Evolutionary conservation across 1,284 basidiomycete species (phyloP), one percentile per base, ranked within the genome.

Genomic region (Rhodofomes roseus): DNA sequence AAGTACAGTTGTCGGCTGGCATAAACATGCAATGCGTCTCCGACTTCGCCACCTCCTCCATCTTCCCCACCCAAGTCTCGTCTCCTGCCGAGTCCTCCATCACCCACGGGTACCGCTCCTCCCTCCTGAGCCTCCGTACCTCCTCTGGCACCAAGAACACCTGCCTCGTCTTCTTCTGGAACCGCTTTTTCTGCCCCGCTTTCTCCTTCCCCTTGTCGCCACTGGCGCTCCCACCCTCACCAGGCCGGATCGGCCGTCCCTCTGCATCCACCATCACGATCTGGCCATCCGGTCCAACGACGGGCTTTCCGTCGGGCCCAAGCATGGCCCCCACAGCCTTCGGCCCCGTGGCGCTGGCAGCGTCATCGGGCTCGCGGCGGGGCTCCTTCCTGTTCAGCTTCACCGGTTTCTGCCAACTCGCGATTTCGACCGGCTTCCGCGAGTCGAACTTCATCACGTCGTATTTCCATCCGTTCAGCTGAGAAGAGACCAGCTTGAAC

Each of bases 51-150:
- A 84, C 79, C 60, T 93, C 92, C 71, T 93, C 90, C 77, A 95
- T 80, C 70, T 87, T 82, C 20, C 88, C 93, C 22, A 86, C 79
- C 93, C 93, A 95, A 31, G 83, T 70, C 73, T 93, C 89, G 60
- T 79, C 75, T 56, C 84, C 81, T 46, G 71, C 70, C 51, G 80
- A 82, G 70, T 93, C 92, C 76, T 95, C 93, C 75, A 95, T 83
- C 48, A 95, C 86, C 93, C 93, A 95, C 1, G 93, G 93, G 72
- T 90, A 90, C 64, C 90, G 79, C 74, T 95, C 93, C 76, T 95
- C 92, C 68, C 81, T 83, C 69, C 89, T 79, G 66, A 94, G 77
- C 74, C 75, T 69, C 63, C 76, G 60, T 51, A 68, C 66, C 61
- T 67, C 70, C 57, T 76, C 73, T 12, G 76, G 70, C n/a, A 76